Conservation (phyloP, 176 grass and related monocot genomes). For the Alloteropsis semialata region DNA sequence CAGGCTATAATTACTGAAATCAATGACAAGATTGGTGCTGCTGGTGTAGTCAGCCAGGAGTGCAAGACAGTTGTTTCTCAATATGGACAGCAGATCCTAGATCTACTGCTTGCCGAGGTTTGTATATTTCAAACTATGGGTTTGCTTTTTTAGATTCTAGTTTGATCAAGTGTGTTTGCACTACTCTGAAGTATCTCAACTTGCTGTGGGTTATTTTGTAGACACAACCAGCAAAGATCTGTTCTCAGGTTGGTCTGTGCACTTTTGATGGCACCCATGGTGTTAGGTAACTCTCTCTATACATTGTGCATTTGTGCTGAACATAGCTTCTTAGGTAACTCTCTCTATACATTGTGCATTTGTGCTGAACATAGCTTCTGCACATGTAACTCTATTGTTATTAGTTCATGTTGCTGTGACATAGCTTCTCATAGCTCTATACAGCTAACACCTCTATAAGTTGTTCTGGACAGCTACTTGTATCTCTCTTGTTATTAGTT, state of each 20-base stretch:
- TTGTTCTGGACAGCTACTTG: neutral
- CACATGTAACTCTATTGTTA: too few species aligned
- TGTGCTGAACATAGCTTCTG: too few species aligned
- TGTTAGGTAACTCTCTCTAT: too few species aligned
- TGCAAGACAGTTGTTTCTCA: constrained; percentile 93
- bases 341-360: too few species aligned
- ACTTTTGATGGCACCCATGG: constrained; percentile 56
- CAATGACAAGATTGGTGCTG: constrained; percentile 86
- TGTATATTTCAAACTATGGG: neutral
- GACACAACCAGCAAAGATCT: constrained; percentile 61
- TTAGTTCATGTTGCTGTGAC: too few species aligned
- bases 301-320: too few species aligned
- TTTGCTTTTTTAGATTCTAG: neutral
- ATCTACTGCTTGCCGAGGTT: constrained; percentile 78
- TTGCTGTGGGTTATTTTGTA: constrained; percentile 38
- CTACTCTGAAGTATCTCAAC: neutral
- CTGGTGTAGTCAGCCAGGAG: constrained; percentile 90
- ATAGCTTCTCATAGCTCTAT: too few species aligned
- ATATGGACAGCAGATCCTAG: constrained; percentile 87
- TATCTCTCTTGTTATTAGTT: neutral
- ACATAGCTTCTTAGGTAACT: too few species aligned
- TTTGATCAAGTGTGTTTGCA: neutral
- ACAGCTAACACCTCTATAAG: too few species aligned
- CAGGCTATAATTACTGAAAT: constrained; percentile 90
- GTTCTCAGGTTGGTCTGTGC: constrained; percentile 73